Evolutionary conservation across 371 early-diverging fungal genomes (phyloP).

Genomic region (Dipsacomyces acuminosporus): DNA sequence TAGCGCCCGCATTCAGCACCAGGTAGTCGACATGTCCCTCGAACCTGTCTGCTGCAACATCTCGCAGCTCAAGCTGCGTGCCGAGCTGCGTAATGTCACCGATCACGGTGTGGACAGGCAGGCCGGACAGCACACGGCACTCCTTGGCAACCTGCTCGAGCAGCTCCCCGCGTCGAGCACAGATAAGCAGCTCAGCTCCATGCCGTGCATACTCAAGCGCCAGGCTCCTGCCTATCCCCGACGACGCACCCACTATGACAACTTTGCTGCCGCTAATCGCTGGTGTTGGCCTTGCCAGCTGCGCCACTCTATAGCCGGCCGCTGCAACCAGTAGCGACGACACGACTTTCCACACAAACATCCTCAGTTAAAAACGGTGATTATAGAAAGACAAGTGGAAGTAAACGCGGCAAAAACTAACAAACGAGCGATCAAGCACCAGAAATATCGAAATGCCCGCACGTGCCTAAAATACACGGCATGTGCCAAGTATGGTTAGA

Average conservation of each 20-base stretch:
- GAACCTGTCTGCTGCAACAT: conserved; percentile 1
- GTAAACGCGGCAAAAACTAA: neutral
- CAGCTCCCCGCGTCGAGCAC: conserved; percentile 59
- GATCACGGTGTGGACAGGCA: conserved; percentile 13
- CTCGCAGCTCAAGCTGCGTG: conserved; percentile 21
- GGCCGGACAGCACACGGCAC: conserved; percentile 35
- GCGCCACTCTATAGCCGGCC: conserved; percentile 19
- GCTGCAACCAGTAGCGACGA: neutral
- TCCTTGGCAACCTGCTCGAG: conserved; percentile 53
- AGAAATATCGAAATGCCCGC: too few species aligned
- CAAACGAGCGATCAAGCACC: too few species aligned
- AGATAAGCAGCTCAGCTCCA: conserved; percentile 62
- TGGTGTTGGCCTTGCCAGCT: conserved; percentile 26
- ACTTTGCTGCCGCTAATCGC: conserved; percentile 47
- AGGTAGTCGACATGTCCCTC: conserved; percentile 26
- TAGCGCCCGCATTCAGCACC: conserved; percentile 45
- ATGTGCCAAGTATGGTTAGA: too few species aligned
- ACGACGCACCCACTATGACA: conserved; percentile 73
- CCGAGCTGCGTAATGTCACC: conserved; percentile 32
- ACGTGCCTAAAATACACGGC: too few species aligned
- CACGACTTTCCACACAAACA: conserved; percentile 18
- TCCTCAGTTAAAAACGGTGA: conserved; percentile 18
- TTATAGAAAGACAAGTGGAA: conserved; percentile 4
- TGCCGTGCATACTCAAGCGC: conserved; percentile 68
- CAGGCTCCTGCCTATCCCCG: conserved; percentile 64